Percentiles rank a stretch among this genome's conserved stretches.
These are phyloP conservation scores for Botrytis medusae DNA, from an alignment of 2,329 filamentous ascomycete genomes.

Conservation along the genomic window DNA sequence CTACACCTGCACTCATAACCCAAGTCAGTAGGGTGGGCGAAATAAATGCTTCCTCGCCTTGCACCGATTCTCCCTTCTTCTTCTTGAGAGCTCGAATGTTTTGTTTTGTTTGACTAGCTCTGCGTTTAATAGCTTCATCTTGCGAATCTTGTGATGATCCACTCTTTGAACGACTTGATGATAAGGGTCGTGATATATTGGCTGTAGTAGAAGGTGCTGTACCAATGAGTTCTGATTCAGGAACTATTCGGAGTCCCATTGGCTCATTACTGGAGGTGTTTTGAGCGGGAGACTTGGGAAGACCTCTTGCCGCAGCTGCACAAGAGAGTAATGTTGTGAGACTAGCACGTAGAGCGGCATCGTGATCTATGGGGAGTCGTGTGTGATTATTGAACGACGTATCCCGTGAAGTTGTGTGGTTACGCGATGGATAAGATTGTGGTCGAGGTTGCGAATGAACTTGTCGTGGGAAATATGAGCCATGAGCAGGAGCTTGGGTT, in stretches of 20 bases:
- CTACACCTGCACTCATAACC: constrained; percentile 64
- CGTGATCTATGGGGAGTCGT: constrained; percentile 83
- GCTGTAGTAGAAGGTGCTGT: constrained; percentile 34
- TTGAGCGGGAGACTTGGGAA: constrained; percentile 53
- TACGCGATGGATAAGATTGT: constrained; percentile 40
- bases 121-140: constrained; percentile 39
- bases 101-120: constrained; percentile 47
- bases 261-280: constrained; percentile 31
- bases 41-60: constrained; percentile 45
- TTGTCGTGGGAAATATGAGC: constrained; percentile 34
- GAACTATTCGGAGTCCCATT: constrained; percentile 58
- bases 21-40: constrained; percentile 63
- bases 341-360: constrained; percentile 87
- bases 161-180: constrained; percentile 27
- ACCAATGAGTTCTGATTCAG: constrained; percentile 58
- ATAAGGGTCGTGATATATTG: constrained; percentile 35
- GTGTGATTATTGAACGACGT: constrained; percentile 39
- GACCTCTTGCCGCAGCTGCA: constrained; percentile 80
- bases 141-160: constrained; percentile 32
- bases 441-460: constrained; percentile 34
- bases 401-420: constrained; percentile 40
- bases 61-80: constrained; percentile 43
- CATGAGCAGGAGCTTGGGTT: constrained; percentile 47
- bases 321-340: constrained; percentile 93
- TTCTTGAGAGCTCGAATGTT: constrained; percentile 51